phyloP scores from a whole-genome alignment of 1,284 basidiomycete species.

The Boletus sp. region DNA sequence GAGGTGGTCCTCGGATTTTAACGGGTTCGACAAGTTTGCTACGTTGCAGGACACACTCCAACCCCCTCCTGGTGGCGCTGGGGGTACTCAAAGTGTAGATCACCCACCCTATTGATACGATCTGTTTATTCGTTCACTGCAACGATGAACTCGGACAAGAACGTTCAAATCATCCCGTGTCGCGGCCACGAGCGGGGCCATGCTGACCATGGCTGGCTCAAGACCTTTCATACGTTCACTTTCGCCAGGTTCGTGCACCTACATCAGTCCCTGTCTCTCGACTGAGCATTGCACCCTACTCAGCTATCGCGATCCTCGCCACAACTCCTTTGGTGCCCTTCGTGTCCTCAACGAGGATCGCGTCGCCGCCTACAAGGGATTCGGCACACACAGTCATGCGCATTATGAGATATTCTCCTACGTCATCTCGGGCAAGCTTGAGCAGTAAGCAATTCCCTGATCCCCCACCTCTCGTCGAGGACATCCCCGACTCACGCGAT shows the following conservation, averaged over 20 bases:
- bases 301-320: slow-evolving; percentile 65
- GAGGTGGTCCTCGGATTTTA: slow-evolving; percentile 36
- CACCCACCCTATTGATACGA: slow-evolving; percentile 6
- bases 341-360: slow-evolving; percentile 92
- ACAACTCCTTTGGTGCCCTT: slow-evolving; percentile 63
- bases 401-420: slow-evolving; percentile 95
- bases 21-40: slow-evolving; percentile 51
- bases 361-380: slow-evolving; percentile 77
- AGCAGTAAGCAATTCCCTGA: slow-evolving; percentile 59
- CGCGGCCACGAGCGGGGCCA: slow-evolving; percentile 72
- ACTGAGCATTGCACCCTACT: neutral
- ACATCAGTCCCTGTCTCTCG: neutral
- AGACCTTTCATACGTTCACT: slow-evolving; percentile 87
- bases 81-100: slow-evolving; percentile 17
- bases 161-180: slow-evolving; percentile 55
- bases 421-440: slow-evolving; percentile 74
- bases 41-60: slow-evolving; percentile 44
- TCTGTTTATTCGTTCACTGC: slow-evolving; percentile 5
- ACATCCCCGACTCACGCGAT: neutral
- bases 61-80: slow-evolving; percentile 27
- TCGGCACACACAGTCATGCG: slow-evolving; percentile 84
- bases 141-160: slow-evolving; percentile 22
- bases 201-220: slow-evolving; percentile 89
- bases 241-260: slow-evolving; percentile 66
- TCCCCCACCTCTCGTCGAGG: neutral